Evolutionary conservation across 2,329 filamentous ascomycete species (phyloP), one percentile per base, ranked within the genome.

Genomic region (Xylaria sp.): DNA sequence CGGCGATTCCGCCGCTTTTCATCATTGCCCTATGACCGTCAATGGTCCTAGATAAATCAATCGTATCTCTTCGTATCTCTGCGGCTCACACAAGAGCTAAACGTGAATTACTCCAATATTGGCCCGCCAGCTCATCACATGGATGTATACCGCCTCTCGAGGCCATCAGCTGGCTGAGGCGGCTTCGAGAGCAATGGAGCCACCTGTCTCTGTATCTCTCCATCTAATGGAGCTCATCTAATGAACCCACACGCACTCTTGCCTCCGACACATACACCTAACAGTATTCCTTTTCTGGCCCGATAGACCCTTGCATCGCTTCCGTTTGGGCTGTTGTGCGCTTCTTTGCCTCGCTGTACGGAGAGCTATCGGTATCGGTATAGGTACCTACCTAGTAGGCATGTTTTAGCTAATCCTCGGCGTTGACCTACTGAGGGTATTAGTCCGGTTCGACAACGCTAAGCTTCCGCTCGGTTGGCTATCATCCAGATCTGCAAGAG

Each of bases 91-190:
- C 27, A 60, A 61, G 54, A 45, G 55, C 58, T 67, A 57, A 36
- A 64, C 61, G 60, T 58, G 51, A 61, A 66, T 48, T 67, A 60
- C 55, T 66, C 64, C 61, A 55, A 69, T 45, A 65, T 63, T 64
- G 50, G 51, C 19, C 19, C 64, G 70, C 70, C 70, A 70, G 60
- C 65, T 66, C 70, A 71, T 70, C 70, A 58, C 27, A 39, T 60
- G 48, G 57, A 53, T 55, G n/a, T 50, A 57, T 64, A 53, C 62
- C 55, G 61, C 61, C 55, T 68, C 67, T 61, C 30, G 14, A 54
- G 42, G 58, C 47, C 19, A 59, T 56, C 63, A 67, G 42, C 45
- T 58, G 34, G 34, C 55, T 54, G 54, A 59, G 32, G 47, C 55
- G 17, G 65, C 48, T 34, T 68, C 69, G 51, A 64, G 48, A 60